Conservation (phyloP, 805 yeast species). For the Nematodospora valgi region DNA sequence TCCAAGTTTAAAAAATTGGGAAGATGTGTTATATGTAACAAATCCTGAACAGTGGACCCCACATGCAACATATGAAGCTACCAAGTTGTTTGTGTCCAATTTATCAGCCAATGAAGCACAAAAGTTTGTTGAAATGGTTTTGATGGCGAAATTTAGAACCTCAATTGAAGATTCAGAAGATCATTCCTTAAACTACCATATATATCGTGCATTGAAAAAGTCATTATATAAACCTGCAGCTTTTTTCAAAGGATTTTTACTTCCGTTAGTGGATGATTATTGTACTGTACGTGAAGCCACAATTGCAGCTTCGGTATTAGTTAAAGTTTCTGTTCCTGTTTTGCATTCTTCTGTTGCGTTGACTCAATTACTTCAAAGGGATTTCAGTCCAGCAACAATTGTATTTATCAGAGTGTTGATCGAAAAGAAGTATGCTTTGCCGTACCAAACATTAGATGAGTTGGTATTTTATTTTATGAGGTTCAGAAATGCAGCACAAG, state of each 20-base stretch:
- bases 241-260: constrained; percentile 91
- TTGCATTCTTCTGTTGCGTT: constrained; percentile 96
- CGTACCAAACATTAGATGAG: constrained; percentile 94
- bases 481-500: constrained; percentile 63
- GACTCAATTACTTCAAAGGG: constrained; percentile 73
- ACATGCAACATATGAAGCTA: constrained; percentile 91
- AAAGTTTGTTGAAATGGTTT: constrained; percentile 64
- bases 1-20: constrained; percentile 93
- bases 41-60: constrained; percentile 95
- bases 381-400: constrained; percentile 84
- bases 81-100: constrained; percentile 89
- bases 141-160: constrained; percentile 68
- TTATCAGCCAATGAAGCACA: constrained; percentile 86
- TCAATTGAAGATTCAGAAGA: constrained; percentile 71
- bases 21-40: constrained; percentile 88
- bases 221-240: constrained; percentile 96
- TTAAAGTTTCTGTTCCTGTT: constrained; percentile 89
- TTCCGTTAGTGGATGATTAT: constrained; percentile 84
- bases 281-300: constrained; percentile 93
- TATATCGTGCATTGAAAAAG: constrained; percentile 88
- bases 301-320: constrained; percentile 86
- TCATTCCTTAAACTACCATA: constrained; percentile 83
- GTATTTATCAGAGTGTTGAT: constrained; percentile 85
- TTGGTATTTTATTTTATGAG: constrained; percentile 91
- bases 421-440: constrained; percentile 94